phyloP scores from a whole-genome alignment of 495 filamentous ascomycete species.

The Penicillium silybi region DNA sequence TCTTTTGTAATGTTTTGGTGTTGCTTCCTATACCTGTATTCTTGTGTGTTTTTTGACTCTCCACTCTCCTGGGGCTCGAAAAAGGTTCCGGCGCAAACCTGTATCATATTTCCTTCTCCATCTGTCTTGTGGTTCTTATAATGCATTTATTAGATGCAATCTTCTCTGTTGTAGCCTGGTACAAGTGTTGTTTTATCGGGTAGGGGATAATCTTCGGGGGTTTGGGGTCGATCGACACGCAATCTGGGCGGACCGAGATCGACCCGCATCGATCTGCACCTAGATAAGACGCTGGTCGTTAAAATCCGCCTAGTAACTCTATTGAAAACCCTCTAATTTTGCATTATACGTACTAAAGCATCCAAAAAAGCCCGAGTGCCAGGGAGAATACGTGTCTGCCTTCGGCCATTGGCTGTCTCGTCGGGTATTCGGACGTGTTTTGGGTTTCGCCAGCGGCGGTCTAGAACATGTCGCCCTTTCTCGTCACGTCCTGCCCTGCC shows the following conservation, averaged over 20 bases:
- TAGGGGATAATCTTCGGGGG: not conserved
- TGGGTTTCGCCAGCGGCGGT: not conserved
- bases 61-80: constrained; percentile 23
- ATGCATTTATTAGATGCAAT: constrained; percentile 18
- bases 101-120: constrained; percentile 25
- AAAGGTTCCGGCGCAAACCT: constrained; percentile 27
- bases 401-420: not conserved
- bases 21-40: constrained; percentile 32
- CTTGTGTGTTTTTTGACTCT: constrained; percentile 22
- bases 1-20: constrained; percentile 30
- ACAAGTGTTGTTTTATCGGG: not conserved
- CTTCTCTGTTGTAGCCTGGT: not conserved
- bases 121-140: constrained; percentile 9
- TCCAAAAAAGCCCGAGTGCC: not conserved
- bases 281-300: not conserved
- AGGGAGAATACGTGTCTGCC: not conserved
- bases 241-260: not conserved
- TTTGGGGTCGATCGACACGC: not conserved
- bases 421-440: constrained; percentile 10
- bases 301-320: not conserved
- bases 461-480: not conserved
- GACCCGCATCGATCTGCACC: constrained; percentile 1
- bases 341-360: not conserved
- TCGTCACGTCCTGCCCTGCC: not conserved
- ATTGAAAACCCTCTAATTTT: not conserved